A percentile compares a stretch with the other conserved stretches of the same genome.
These are phyloP conservation scores for Zizania palustris DNA, from an alignment of 202 grass and related monocot species.

Conservation along the genomic window DNA sequence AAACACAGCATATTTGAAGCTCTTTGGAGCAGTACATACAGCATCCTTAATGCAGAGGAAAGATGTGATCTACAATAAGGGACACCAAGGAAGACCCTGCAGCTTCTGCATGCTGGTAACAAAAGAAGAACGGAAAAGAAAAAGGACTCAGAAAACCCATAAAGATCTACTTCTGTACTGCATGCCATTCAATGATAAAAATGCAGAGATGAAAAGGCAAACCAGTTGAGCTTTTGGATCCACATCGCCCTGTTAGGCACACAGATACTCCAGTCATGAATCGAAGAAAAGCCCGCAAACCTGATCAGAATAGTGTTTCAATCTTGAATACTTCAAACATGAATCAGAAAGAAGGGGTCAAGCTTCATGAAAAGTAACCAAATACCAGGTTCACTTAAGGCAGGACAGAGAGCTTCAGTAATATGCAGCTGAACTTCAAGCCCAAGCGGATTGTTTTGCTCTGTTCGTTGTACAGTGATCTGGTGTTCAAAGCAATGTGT, in stretches of 20 bases:
- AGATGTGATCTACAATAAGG: constrained; percentile 96
- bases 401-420: constrained; percentile 96
- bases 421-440: constrained; percentile 97
- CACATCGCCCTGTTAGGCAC: constrained; percentile 91
- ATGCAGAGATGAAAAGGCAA: constrained; percentile 39
- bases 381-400: constrained; percentile 98
- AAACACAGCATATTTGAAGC: constrained; percentile 23
- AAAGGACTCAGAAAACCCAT: constrained; percentile 40
- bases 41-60: constrained; percentile 99
- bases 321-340: constrained; percentile 31
- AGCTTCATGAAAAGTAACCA: constrained; percentile 32
- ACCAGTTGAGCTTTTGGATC: constrained; percentile 89
- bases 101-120: constrained; percentile 73
- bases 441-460: constrained; percentile 82
- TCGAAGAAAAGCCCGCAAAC: constrained; percentile 87
- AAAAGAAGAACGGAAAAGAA: constrained; percentile 38
- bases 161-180: neutral
- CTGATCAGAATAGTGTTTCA: constrained; percentile 57
- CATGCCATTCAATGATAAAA: constrained; percentile 36
- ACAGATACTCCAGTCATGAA: constrained; percentile 94
- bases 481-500: constrained; percentile 50
- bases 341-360: constrained; percentile 34
- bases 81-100: constrained; percentile 97
- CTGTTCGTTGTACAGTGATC: constrained; percentile 93
- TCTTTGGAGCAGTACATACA: constrained; percentile 51